These are phyloP conservation scores for Ogataea saltuana DNA, from an alignment of 805 yeast species.

Conservation along the genomic window DNA sequence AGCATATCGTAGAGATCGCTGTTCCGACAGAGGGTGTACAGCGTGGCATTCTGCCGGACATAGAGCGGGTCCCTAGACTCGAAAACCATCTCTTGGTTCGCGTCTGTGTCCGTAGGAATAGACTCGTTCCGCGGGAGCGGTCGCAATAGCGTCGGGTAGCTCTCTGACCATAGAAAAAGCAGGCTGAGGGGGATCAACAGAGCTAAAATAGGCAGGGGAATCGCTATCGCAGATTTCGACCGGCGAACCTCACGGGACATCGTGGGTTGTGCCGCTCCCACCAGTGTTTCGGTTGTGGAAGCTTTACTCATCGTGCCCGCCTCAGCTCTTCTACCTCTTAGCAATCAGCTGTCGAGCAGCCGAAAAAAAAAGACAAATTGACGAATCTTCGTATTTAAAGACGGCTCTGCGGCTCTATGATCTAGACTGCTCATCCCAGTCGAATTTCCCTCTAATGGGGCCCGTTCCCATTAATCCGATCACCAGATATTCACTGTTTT, in stretches of 20 bases:
- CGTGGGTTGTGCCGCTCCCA: no score
- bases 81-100: no score
- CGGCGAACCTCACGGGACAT: neutral
- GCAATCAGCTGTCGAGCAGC: neutral
- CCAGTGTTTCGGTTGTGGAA: no score
- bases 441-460: no score
- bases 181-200: neutral
- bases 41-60: conserved; percentile 50
- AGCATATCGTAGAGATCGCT: conserved; percentile 57
- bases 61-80: neutral
- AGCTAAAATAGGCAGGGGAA: conserved; percentile 1
- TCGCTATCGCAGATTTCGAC: neutral
- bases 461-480: no score
- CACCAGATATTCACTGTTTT: no score
- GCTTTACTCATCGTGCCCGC: no score
- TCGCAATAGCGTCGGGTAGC: neutral
- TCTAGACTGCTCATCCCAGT: no score
- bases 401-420: conserved; percentile 1
- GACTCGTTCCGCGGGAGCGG: neutral
- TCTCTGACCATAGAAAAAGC: conserved; percentile 1
- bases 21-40: conserved; percentile 72
- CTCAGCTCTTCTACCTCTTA: no score
- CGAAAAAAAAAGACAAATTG: conserved; percentile 1
- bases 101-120: neutral
- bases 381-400: no score